These are phyloP conservation scores for Nepenthes alata DNA, from an alignment of 179 eudicot genomes.

Conservation along the genomic window DNA sequence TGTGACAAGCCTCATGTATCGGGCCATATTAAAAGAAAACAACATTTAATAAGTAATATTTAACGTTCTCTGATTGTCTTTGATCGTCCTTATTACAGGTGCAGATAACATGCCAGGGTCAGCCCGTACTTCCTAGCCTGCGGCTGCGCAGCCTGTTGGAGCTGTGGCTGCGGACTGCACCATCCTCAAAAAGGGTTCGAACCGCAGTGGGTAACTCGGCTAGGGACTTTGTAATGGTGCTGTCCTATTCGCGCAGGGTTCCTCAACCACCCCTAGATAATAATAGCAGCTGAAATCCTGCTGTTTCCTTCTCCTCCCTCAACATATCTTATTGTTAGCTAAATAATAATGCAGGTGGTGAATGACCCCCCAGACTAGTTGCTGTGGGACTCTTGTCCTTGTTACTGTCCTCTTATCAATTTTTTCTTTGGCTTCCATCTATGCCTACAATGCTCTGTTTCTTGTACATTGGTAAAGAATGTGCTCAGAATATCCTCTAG, in stretches of 20 bases:
- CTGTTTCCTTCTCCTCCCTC: neutral
- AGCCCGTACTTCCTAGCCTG: constrained; percentile 23
- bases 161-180: constrained; percentile 25
- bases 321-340: neutral
- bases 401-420: no score
- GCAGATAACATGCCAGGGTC: constrained; percentile 30
- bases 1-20: no score
- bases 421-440: no score
- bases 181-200: constrained; percentile 12
- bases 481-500: no score
- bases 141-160: constrained; percentile 27
- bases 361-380: no score
- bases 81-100: constrained; percentile 16
- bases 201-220: constrained; percentile 32
- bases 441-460: no score
- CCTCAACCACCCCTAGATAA: neutral
- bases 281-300: neutral
- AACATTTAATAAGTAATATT: no score
- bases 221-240: constrained; percentile 39
- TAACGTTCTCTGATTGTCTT: no score
- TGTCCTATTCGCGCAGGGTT: constrained; percentile 23
- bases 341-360: no score
- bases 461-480: no score
- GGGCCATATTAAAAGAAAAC: no score
- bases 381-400: no score